phyloP scores from a whole-genome alignment of 352 stramenopile genomes.

The Phytophthora rubi region DNA sequence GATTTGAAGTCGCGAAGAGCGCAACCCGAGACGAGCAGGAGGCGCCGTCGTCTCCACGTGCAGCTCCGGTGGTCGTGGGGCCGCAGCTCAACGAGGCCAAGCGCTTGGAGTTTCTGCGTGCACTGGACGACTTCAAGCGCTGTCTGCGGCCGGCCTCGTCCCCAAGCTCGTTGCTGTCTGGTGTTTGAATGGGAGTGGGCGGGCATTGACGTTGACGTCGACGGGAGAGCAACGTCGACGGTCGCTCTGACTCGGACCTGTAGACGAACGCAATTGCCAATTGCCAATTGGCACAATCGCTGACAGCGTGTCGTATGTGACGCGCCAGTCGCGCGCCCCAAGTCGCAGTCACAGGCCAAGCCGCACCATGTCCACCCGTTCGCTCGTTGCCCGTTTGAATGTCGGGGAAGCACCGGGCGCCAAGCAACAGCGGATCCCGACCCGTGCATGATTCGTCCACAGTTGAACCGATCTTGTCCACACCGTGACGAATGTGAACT shows the following conservation, averaged over 20 bases:
- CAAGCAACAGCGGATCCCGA: background rate
- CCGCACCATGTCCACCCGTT: slow-evolving; percentile 25
- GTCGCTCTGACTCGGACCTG: slow-evolving; percentile 24
- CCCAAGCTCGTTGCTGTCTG: background rate
- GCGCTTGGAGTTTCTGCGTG: slow-evolving; percentile 50
- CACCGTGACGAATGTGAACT: background rate
- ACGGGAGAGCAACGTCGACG: background rate
- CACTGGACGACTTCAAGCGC: slow-evolving; percentile 54
- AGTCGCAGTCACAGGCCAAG: background rate
- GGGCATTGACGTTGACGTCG: slow-evolving; percentile 1
- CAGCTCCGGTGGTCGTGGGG: background rate
- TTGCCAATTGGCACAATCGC: slow-evolving; percentile 25
- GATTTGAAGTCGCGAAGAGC: slow-evolving; percentile 14
- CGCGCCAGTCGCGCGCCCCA: slow-evolving; percentile 7
- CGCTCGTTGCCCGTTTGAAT: slow-evolving; percentile 17
- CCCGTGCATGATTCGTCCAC: background rate
- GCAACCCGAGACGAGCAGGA: slow-evolving; percentile 14
- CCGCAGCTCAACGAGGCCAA: slow-evolving; percentile 28
- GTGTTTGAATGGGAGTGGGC: background rate
- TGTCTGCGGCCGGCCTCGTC: slow-evolving; percentile 35
- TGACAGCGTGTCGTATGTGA: slow-evolving; percentile 14
- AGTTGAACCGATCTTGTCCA: background rate
- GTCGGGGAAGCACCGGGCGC: slow-evolving; percentile 4
- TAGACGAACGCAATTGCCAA: slow-evolving; percentile 41
- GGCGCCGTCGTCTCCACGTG: background rate